These are phyloP conservation scores for Candida incommunis DNA, from an alignment of 805 yeast species.

Conservation along the genomic window DNA sequence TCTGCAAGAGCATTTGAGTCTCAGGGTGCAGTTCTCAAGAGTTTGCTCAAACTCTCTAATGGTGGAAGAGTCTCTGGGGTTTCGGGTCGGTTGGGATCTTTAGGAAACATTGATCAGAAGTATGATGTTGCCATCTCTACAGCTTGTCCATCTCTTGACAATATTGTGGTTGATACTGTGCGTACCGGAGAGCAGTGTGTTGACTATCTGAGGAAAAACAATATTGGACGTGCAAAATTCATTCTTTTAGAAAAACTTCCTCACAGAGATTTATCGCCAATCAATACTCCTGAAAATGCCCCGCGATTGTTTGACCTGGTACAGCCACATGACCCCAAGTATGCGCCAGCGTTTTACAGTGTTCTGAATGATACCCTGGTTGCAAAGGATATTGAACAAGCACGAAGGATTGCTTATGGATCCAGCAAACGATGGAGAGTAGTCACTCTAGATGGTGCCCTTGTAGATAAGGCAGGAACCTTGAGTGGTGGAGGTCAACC, in stretches of 20 bases:
- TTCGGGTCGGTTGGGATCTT: slow-evolving; percentile 80
- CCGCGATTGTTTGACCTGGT: slow-evolving; percentile 81
- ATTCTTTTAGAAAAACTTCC: slow-evolving; percentile 66
- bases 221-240: slow-evolving; percentile 80
- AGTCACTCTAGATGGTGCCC: slow-evolving; percentile 82
- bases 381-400: slow-evolving; percentile 62
- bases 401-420: slow-evolving; percentile 81
- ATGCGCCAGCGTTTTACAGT: slow-evolving; percentile 79
- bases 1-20: slow-evolving; percentile 45
- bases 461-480: slow-evolving; percentile 88
- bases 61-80: slow-evolving; percentile 79
- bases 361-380: slow-evolving; percentile 81
- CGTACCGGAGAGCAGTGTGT: slow-evolving; percentile 65
- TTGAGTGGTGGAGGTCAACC: slow-evolving; percentile 88
- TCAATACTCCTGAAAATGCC: slow-evolving; percentile 58
- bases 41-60: slow-evolving; percentile 52
- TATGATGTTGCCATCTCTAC: slow-evolving; percentile 93
- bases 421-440: slow-evolving; percentile 59
- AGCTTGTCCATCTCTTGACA: slow-evolving; percentile 82
- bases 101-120: slow-evolving; percentile 78
- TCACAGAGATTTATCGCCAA: slow-evolving; percentile 39
- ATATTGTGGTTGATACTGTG: slow-evolving; percentile 78
- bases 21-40: slow-evolving; percentile 57
- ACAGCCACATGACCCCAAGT: slow-evolving; percentile 47
- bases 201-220: slow-evolving; percentile 66